phyloP scores from a whole-genome alignment of 2,329 filamentous ascomycete species.

The Monosporascus sp. region DNA sequence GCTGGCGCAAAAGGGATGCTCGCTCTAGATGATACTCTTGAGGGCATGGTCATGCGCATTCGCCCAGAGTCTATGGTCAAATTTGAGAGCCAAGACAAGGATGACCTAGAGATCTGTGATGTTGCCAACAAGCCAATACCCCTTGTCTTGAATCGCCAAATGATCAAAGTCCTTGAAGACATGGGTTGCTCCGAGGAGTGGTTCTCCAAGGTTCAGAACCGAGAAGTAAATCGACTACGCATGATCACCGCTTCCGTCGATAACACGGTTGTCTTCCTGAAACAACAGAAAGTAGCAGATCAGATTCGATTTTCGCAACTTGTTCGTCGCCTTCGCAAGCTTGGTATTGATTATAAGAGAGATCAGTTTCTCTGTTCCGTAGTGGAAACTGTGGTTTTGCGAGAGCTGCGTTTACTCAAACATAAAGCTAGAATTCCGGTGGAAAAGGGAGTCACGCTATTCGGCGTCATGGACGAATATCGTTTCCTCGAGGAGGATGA shows the following conservation, averaged over 20 bases:
- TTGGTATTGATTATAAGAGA: slow-evolving; percentile 59
- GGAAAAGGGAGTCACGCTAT: slow-evolving; percentile 65
- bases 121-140: slow-evolving; percentile 61
- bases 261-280: slow-evolving; percentile 64
- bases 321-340: slow-evolving; percentile 51
- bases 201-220: slow-evolving; percentile 60
- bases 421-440: slow-evolving; percentile 73
- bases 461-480: slow-evolving; percentile 81
- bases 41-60: slow-evolving; percentile 54
- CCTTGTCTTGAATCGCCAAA: slow-evolving; percentile 69
- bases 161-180: slow-evolving; percentile 85
- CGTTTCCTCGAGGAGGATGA: slow-evolving; percentile 60
- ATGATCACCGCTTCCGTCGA: slow-evolving; percentile 50
- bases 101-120: slow-evolving; percentile 67
- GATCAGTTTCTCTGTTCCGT: slow-evolving; percentile 67
- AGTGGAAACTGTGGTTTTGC: slow-evolving; percentile 65
- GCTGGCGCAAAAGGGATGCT: slow-evolving; percentile 76
- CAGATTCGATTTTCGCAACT: slow-evolving; percentile 56
- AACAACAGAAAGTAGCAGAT: slow-evolving; percentile 55
- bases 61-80: slow-evolving; percentile 73
- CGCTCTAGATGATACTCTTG: slow-evolving; percentile 57
- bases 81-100: slow-evolving; percentile 52
- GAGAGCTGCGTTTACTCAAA: slow-evolving; percentile 68
- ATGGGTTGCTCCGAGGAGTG: slow-evolving; percentile 53
- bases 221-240: slow-evolving; percentile 56